Evolutionary conservation across 2,329 filamentous ascomycete genomes (phyloP).

Genomic region (Thelonectria olida): DNA sequence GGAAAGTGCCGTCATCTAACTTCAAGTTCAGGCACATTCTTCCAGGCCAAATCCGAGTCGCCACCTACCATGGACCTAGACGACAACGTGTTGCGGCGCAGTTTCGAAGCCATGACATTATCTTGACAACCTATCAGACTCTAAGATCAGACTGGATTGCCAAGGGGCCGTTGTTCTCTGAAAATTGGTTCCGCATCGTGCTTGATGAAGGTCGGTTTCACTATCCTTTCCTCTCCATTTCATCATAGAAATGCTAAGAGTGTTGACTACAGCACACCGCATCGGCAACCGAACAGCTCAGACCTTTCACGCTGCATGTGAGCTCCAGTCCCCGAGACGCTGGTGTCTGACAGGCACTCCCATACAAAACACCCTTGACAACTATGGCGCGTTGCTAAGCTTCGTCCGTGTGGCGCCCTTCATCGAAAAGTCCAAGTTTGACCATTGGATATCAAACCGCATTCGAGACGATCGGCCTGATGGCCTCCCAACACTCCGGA

Average conservation of each 20-base stretch:
- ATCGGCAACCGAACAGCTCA: slow-evolving; percentile 46
- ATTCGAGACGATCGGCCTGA: background rate
- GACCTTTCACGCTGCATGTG: slow-evolving; percentile 40
- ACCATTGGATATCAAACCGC: slow-evolving; percentile 12
- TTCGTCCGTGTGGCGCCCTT: slow-evolving; percentile 45
- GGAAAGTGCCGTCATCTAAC: too few relatives aligned
- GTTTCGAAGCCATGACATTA: slow-evolving; percentile 5
- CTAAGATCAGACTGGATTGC: slow-evolving; percentile 39
- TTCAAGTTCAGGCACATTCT: background rate
- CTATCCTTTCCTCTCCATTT: too few relatives aligned
- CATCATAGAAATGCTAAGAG: background rate
- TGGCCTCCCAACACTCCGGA: background rate
- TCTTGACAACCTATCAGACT: slow-evolving; percentile 48
- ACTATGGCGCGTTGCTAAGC: slow-evolving; percentile 47
- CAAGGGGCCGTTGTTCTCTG: background rate
- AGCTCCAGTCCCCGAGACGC: slow-evolving; percentile 34
- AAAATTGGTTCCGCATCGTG: slow-evolving; percentile 46
- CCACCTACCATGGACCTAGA: slow-evolving; percentile 10
- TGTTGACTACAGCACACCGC: slow-evolving; percentile 43
- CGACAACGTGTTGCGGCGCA: background rate
- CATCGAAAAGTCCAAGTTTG: background rate
- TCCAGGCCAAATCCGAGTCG: background rate
- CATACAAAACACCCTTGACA: slow-evolving; percentile 51
- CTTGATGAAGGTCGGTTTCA: slow-evolving; percentile 51
- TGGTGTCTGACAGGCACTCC: slow-evolving; percentile 55